Evolutionary conservation across 163 green algal genomes (phyloP), one percentile per base, ranked within the genome.

Genomic region (Prototheca cutis): DNA sequence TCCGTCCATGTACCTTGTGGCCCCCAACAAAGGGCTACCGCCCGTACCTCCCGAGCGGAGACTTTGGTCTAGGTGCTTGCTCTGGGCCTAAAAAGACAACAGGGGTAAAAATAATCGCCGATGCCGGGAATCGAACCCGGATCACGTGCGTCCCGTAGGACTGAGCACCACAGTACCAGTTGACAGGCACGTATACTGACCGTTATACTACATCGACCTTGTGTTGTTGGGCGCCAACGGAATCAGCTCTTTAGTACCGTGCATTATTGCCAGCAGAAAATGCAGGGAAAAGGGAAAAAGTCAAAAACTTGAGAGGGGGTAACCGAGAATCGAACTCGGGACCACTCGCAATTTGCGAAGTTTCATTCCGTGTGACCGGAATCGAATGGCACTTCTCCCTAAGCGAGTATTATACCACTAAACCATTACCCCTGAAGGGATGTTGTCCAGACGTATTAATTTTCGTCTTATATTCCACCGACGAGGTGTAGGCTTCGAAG

Each of bases 161-260:
- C 8, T 13, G 13, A 13, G 13, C 36, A 45, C 36, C n/a, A 21
- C 36, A 21, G 36, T 49, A 49, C 48, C 57, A 53, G 33, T 39
- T 71, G 63, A 65, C 63, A 71, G 63, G 55, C 63, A 59, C 36
- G 34, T 51, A 65, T 71, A 61, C 55, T 65, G 32, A 65, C 63
- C 55, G 39, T 56, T 65, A 71, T 61, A 71, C 63, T 65, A 65
- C 31, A 55, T 25, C 55, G 63, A 65, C 55, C 5, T 6, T n/a
- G n/a, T n/a, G n/a, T n/a, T n/a, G n/a, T n/a, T n/a, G n/a, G n/a
- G n/a, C n/a, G n/a, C n/a, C n/a, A n/a, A n/a, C n/a, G n/a, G n/a
- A 21, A 21, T 45, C 36, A 45, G 13, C 8, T 13, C 8, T 45
- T 45, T 45, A 45, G 13, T 45, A 21, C 36, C 8, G 8, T 21